Percentiles rank a stretch among this genome's conserved stretches.
Conservation (phyloP, 2,329 filamentous ascomycete species). For the Mariannaea sp. region DNA sequence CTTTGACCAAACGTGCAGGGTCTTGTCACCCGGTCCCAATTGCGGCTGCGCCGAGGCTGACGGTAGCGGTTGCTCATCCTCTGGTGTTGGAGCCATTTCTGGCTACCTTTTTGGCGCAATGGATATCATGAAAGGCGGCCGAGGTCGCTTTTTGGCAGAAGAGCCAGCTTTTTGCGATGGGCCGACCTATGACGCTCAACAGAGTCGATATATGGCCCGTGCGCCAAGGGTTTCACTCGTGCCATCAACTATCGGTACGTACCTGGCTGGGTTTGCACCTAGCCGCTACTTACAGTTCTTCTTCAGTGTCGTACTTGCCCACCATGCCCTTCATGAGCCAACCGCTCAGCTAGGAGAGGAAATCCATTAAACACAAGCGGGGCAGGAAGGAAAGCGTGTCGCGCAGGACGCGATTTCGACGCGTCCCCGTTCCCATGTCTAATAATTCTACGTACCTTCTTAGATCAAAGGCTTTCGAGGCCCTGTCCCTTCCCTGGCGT, state of each 20-base stretch:
- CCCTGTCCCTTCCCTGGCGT: slow-evolving; percentile 22
- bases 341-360: not conserved
- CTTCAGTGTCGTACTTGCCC: no score
- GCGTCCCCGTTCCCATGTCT: no score
- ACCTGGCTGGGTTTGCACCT: no score
- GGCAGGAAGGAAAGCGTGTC: slow-evolving; percentile 30
- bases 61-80: slow-evolving; percentile 33
- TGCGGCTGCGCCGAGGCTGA: slow-evolving; percentile 16
- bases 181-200: slow-evolving; percentile 36
- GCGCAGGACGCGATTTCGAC: slow-evolving; percentile 40
- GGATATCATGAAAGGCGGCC: slow-evolving; percentile 33
- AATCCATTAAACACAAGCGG: slow-evolving; percentile 43
- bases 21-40: slow-evolving; percentile 37
- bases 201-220: slow-evolving; percentile 32
- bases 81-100: slow-evolving; percentile 42
- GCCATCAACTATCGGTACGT: slow-evolving; percentile 18
- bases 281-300: not conserved
- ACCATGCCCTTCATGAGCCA: not conserved
- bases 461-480: slow-evolving; percentile 33
- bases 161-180: slow-evolving; percentile 26
- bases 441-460: slow-evolving; percentile 37
- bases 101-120: slow-evolving; percentile 40
- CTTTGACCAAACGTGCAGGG: slow-evolving; percentile 45
- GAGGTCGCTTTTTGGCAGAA: slow-evolving; percentile 10
- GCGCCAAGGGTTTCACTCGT: slow-evolving; percentile 7